Base-by-base conservation (phyloP, 441 rosid genomes). In the Manihot esculenta region DNA sequence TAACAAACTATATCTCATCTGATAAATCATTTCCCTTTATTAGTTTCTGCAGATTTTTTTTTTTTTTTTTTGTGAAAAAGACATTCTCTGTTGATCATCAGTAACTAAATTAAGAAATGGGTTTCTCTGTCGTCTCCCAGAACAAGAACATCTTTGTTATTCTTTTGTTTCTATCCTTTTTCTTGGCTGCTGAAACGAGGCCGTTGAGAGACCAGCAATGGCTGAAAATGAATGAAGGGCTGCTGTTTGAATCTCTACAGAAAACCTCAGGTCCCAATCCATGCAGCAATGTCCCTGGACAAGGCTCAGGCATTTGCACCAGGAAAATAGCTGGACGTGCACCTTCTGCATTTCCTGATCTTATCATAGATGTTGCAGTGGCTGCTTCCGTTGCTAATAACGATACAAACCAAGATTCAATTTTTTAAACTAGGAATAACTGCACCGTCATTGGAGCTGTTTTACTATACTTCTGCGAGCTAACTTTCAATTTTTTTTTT, bases 101-200 rank as follows among this genome's bases (percentile, higher is more conserved):
- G 35, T 30, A 30, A 30, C 35, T 47, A 10, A 7, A 15, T 58
- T 35, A 27, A 44, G 15, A 30, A 44, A 79, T 73, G 81, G 76
- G 10, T 13, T 61, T 47, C 57, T 33, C 47, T 62, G 44, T 48
- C 35, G 33, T 23, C 15, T 42, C 35, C 4, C 2, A 23, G 14
- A 49, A 48, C 65, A 66, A 70, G 62, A 74, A 14, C 45, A 5
- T 51, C 7, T 30, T 61, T 27, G 54, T 18, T 30, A 11, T 41
- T 24, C 18, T 66, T n/a, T 45, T 80, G 24, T 45, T 76, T 69
- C 27, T 74, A 41, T 64, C 42, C 47, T 42, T 71, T 27, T 26
- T 84, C 20, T 66, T 64, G 35, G 73, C 69, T 14, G 78, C 54
- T 3, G 80, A 70, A 51, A 75, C 15, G 78, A 76, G 77, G 71